Base-by-base conservation (phyloP, 768 basidiomycete genomes). In the Suillus tomentosus region DNA sequence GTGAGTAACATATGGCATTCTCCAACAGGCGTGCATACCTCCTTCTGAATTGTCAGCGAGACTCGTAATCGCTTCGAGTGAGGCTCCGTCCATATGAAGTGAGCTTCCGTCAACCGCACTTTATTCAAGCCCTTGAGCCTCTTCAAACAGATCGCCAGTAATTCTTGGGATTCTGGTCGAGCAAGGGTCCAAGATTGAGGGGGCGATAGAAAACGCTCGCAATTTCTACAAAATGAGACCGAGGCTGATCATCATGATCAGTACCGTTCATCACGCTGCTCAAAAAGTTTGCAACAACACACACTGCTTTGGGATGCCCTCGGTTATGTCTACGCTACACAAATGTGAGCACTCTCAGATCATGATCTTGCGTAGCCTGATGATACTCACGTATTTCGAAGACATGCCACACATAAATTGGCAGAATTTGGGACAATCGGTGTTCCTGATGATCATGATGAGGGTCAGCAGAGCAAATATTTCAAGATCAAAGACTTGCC, bases 71-170 rank as follows among this genome's bases (percentile, higher is more conserved):
- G 85, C 73, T 96, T 95, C 45, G 93, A 95, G 78, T 99, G 96
- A 3, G 97, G 97, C 73, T 99, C 97, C 24, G 97, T 99, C 97
- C 97, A 99, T 71, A 99, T 94, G 76, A 99, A 99, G 67, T 95
- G 93, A 2, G 97, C 97, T 66, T 99, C 96, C n/a, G 97, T 96
- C 50, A 99, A 79, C 57, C 96, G 91, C 34, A 99, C 95, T 81
- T 94, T 96, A 70, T 87, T 90, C 27, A 99, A 81, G 3, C 95
- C 95, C 73, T 96, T 96, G 70, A 99, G 87, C 76, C 96, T 96
- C 74, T 92, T 94, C 64, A 99, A 79, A 76, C 97, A 99, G 63
- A 99, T 89, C 3, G 96, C 92, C 39, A 99, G 84, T 31, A 99
- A 83, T 73, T 99, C 96, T 60, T 96, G 80, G 0, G 94, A 96